Evolutionary conservation across 2,329 filamentous ascomycete genomes (phyloP).

Genomic region (Pseudogymnoascus sp.): DNA sequence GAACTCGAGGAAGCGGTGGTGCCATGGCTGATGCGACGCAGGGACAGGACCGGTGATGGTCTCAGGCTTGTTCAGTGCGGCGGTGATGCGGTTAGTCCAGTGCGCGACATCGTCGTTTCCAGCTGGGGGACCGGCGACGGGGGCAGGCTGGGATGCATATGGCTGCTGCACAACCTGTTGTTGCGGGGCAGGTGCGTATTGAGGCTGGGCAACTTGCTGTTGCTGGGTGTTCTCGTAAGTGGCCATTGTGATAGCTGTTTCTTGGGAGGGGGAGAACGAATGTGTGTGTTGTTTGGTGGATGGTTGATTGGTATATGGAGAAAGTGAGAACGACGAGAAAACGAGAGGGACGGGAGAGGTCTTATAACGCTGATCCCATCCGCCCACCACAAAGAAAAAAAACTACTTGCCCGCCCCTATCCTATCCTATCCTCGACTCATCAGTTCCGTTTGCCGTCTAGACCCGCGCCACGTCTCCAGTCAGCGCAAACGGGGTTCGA

Average conservation of each 20-base stretch:
- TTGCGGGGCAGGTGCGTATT: neutral
- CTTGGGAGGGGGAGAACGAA: neutral
- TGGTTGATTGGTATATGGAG: neutral
- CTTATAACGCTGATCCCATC: neutral
- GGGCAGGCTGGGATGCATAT: neutral
- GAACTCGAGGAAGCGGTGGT: slow-evolving; percentile 20
- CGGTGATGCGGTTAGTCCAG: slow-evolving; percentile 14
- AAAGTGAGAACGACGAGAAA: neutral
- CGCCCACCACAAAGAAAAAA: neutral
- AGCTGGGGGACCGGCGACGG: neutral
- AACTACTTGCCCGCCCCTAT: neutral
- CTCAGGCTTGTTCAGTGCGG: slow-evolving; percentile 4
- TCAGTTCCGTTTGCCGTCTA: neutral
- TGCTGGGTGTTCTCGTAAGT: neutral
- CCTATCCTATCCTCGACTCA: neutral
- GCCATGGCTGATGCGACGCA: slow-evolving; percentile 14
- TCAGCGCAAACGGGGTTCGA: neutral
- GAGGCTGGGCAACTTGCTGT: neutral
- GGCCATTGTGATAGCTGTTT: neutral
- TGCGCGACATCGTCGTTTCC: slow-evolving; percentile 10
- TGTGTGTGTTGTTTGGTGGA: neutral
- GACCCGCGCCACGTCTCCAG: neutral
- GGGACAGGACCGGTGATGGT: slow-evolving; percentile 11
- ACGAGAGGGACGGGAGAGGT: neutral
- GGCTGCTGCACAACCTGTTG: slow-evolving; percentile 3